A percentile compares a stretch with the other conserved stretches of the same genome.
Conservation (phyloP, 345 rosid species). For the Eucalyptus regnans region DNA sequence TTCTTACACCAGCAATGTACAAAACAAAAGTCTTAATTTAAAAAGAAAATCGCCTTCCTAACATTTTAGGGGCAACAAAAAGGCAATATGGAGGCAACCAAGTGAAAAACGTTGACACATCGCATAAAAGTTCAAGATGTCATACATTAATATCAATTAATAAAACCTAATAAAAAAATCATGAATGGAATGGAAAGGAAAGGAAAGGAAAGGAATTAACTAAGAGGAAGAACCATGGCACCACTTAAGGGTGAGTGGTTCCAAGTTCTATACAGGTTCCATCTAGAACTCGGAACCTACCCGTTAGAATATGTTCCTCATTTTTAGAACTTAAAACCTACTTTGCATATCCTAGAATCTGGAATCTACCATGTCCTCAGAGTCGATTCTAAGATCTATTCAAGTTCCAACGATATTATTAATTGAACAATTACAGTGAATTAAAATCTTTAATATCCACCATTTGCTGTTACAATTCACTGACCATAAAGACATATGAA, state of each 20-base stretch:
- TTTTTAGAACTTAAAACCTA: too few relatives aligned
- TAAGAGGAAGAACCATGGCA: not conserved
- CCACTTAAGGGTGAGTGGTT: not conserved
- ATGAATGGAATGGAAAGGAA: not conserved
- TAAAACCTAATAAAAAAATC: not conserved
- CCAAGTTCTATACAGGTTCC: not conserved
- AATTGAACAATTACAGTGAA: too few relatives aligned
- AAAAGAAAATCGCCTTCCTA: not conserved
- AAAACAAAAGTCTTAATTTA: not conserved
- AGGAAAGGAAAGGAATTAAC: not conserved
- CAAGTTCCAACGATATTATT: too few relatives aligned
- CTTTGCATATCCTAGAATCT: accelerated
- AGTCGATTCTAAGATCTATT: accelerated
- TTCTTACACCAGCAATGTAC: not conserved
- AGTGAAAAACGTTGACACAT: not conserved
- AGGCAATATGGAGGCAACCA: not conserved
- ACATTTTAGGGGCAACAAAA: not conserved
- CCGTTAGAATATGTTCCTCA: too few relatives aligned
- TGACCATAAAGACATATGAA: too few relatives aligned
- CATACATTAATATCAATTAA: not conserved
- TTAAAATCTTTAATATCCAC: too few relatives aligned
- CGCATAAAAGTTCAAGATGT: not conserved
- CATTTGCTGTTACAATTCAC: accelerated
- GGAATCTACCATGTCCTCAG: accelerated
- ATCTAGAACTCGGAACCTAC: too few relatives aligned